Conservation (phyloP, 768 basidiomycete genomes). For the Dioszegia aurantiaca region DNA sequence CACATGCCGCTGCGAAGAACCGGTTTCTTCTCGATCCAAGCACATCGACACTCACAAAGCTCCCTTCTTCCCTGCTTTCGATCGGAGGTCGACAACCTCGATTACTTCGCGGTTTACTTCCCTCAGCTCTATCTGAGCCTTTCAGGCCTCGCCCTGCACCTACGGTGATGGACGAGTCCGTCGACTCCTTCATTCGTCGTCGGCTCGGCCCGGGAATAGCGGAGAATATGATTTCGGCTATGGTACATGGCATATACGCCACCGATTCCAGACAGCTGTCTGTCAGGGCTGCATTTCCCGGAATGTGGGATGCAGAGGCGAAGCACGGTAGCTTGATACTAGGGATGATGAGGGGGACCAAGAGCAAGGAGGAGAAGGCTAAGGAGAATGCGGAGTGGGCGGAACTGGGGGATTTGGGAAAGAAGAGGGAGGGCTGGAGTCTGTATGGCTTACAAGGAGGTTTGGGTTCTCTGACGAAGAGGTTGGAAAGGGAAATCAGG, state of each 20-base stretch:
- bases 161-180: constrained; percentile 66
- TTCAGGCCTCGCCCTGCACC: constrained; percentile 52
- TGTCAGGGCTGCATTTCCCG: constrained; percentile 69
- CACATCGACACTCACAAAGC: constrained; percentile 54
- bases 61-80: constrained; percentile 56
- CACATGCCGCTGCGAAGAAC: constrained; percentile 69
- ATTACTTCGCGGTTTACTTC: constrained; percentile 55
- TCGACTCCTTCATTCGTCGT: constrained; percentile 72
- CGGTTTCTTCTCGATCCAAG: constrained; percentile 63
- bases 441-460: constrained; percentile 81
- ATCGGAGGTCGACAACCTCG: constrained; percentile 39
- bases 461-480: constrained; percentile 64
- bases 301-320: constrained; percentile 65
- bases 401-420: constrained; percentile 65
- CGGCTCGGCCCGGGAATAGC: constrained; percentile 73
- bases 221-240: constrained; percentile 68
- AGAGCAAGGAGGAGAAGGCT: constrained; percentile 19
- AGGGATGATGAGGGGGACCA: constrained; percentile 54
- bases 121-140: constrained; percentile 62
- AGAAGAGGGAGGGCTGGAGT: constrained; percentile 70
- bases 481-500: constrained; percentile 58
- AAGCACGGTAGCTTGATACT: constrained; percentile 69
- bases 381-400: constrained; percentile 60
- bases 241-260: constrained; percentile 91
- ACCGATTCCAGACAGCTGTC: constrained; percentile 74